Evolutionary conservation across 768 basidiomycete genomes (phyloP), one percentile per base, ranked within the genome.

Genomic region (Boletellus emodensis): DNA sequence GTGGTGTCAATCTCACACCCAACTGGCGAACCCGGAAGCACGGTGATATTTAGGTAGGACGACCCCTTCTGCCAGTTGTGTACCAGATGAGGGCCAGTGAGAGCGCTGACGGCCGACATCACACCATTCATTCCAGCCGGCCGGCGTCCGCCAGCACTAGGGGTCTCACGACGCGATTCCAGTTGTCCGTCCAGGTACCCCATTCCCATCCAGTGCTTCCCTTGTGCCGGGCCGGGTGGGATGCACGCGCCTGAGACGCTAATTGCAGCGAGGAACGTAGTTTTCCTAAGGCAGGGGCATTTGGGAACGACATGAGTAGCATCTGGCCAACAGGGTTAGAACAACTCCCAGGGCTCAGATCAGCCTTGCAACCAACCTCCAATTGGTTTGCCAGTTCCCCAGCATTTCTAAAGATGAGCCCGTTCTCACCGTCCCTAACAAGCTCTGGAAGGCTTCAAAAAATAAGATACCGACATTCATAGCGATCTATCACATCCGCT

Each of bases 151-250:
- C 60, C 45, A 75, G 48, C 20, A 79, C 59, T 32, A 92, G 62
- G 14, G 87, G 89, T 61, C 73, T 73, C 46, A 95, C 73, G 17
- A 80, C 72, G 39, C 69, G 72, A 44, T 79, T 77, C 94, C 94
- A 97, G 59, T 94, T 94, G 47, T 91, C 82, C 49, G 84, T 77
- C 93, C 94, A 97, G 0, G 80, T 80, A 20, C 74, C 70, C 90
- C 90, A 93, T 30, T 75, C 72, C 75, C 78, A 78, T 24, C 64
- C 61, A 7, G 58, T 64, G 2, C 59, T 67, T 30, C 56, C 59
- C 52, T 50, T 43, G 40, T 58, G 60, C 37, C 46, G 51, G 43
- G 48, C 52, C 17, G 51, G 53, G 24, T 56, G 58, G n/a, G 58
- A 55, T 46, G 54, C 49, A 53, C 32, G 68, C 8, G 66, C 48